Percentiles rank a stretch among this genome's conserved stretches.
phyloP scores from a whole-genome alignment of 2,329 filamentous ascomycete species.

The Aspergillus sp. region DNA sequence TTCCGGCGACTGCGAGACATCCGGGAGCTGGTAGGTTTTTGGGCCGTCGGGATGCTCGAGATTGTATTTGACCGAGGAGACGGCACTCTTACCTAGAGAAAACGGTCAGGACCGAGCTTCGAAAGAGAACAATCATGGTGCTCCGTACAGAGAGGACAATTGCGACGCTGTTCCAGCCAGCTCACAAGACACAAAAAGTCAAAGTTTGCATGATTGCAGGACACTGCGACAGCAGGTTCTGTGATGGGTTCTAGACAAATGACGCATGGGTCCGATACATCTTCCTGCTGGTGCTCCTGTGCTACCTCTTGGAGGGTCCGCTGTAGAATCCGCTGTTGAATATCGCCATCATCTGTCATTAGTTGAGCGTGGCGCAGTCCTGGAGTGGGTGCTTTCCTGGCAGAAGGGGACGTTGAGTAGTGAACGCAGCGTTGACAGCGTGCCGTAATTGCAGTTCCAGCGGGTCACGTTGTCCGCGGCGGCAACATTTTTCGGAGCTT shows the following conservation, averaged over 20 bases:
- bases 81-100: conserved; percentile 49
- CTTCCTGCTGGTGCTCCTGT: conserved; percentile 31
- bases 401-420: neutral
- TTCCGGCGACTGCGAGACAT: conserved; percentile 15
- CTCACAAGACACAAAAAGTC: conserved; percentile 81
- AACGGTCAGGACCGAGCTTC: conserved; percentile 2
- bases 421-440: neutral
- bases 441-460: neutral
- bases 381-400: neutral
- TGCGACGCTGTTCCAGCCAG: conserved; percentile 73
- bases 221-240: conserved; percentile 69
- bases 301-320: conserved; percentile 47
- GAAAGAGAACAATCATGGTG: neutral
- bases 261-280: conserved; percentile 64
- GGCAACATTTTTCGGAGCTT: conserved; percentile 5
- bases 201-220: conserved; percentile 78
- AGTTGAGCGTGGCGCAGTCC: conserved; percentile 9
- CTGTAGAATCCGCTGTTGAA: conserved; percentile 46
- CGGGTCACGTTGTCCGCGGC: conserved; percentile 22
- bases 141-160: conserved; percentile 74
- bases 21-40: conserved; percentile 59
- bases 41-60: conserved; percentile 54
- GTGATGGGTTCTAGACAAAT: conserved; percentile 80
- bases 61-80: conserved; percentile 65
- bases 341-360: conserved; percentile 43